These are phyloP conservation scores for Beauveria sp. DNA, from an alignment of 2,329 filamentous ascomycete species.

Conservation along the genomic window DNA sequence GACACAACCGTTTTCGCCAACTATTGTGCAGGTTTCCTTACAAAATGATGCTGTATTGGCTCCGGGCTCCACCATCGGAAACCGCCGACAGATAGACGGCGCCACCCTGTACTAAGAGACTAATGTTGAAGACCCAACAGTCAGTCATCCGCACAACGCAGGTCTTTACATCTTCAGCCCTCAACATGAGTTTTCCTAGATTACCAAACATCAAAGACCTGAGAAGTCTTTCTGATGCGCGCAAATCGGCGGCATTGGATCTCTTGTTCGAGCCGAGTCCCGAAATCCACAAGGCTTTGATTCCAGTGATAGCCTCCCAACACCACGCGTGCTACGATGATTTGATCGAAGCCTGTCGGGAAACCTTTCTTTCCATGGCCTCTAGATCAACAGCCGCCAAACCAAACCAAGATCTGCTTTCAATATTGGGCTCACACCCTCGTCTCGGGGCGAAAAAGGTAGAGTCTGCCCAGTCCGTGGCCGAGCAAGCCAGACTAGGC, in stretches of 20 bases:
- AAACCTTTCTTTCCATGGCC: constrained; percentile 53
- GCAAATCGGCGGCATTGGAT: constrained; percentile 57
- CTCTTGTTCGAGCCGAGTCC: constrained; percentile 77
- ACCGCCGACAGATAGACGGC: background rate
- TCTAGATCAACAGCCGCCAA: constrained; percentile 41
- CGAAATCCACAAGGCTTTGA: constrained; percentile 62
- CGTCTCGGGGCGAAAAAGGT: constrained; percentile 74
- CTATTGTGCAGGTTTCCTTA: background rate
- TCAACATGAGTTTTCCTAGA: constrained; percentile 4
- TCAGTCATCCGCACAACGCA: background rate
- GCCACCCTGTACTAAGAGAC: background rate
- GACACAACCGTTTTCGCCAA: too few relatives aligned
- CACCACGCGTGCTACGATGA: constrained; percentile 59
- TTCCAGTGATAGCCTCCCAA: constrained; percentile 52
- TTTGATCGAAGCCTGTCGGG: constrained; percentile 59
- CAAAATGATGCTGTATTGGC: background rate
- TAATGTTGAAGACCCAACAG: background rate
- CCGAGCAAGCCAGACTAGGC: constrained; percentile 73
- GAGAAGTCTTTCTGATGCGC: constrained; percentile 43
- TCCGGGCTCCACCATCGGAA: constrained; percentile 5
- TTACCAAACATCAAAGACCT: constrained; percentile 54
- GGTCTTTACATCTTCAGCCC: background rate
- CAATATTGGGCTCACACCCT: constrained; percentile 74
- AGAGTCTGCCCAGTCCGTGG: constrained; percentile 71
- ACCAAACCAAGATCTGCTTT: constrained; percentile 47